Percentiles rank a stretch among this genome's conserved stretches.
phyloP scores from a whole-genome alignment of 805 yeast genomes.

The Dipodascus geniculatus region DNA sequence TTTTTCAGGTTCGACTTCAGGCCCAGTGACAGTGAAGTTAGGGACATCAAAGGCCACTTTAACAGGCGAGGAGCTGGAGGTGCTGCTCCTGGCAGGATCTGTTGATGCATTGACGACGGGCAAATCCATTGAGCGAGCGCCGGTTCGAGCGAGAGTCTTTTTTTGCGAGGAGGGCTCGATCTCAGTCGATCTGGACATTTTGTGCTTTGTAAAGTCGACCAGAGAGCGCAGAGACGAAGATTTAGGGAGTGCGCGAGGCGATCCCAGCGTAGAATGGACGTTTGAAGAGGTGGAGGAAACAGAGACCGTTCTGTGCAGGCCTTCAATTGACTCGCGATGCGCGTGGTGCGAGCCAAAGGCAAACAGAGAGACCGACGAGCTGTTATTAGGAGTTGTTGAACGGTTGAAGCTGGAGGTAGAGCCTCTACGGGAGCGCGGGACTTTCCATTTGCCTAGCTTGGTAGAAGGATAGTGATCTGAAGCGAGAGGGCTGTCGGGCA shows the following conservation, averaged over 20 bases:
- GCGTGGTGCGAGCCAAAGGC: background rate
- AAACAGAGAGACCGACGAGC: background rate
- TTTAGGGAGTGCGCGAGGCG: background rate
- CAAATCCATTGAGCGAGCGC: background rate
- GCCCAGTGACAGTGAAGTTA: background rate
- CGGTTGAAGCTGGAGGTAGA: background rate
- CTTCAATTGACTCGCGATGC: background rate
- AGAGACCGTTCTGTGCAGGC: background rate
- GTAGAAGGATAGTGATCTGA: background rate
- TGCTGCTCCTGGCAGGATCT: background rate
- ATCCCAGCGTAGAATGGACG: background rate
- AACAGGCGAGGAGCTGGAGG: background rate
- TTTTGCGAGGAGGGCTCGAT: background rate
- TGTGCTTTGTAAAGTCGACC: background rate
- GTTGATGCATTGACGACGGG: background rate
- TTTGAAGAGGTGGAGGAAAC: background rate
- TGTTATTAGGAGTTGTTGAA: background rate
- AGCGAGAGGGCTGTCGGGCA: background rate
- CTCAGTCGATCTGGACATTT: background rate
- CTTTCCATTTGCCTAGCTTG: background rate
- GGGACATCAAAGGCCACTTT: background rate
- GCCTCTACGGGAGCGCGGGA: background rate
- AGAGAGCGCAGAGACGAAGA: background rate
- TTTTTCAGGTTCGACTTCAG: too few species aligned
- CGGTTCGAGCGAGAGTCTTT: background rate